A percentile compares a stretch with the other conserved stretches of the same genome.
Evolutionary conservation across 495 filamentous ascomycete species (phyloP).

Genomic region (Aspergillus saccharolyticus): DNA sequence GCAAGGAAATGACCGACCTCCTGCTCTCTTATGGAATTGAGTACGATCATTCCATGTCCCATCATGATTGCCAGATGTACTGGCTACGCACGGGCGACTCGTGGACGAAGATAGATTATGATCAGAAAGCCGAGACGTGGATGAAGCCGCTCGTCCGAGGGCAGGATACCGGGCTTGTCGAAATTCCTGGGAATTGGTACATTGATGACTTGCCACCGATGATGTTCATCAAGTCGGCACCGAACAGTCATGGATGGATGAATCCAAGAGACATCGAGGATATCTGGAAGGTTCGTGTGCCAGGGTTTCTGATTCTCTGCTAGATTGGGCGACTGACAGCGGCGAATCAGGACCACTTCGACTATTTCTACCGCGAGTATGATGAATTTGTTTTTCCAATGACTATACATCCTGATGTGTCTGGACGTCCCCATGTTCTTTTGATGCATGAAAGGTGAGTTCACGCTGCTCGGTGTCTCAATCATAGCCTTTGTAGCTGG

Average conservation of each 20-base stretch:
- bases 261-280: conserved; percentile 55
- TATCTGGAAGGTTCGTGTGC: conserved; percentile 44
- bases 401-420: conserved; percentile 66
- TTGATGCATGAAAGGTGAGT: conserved; percentile 57
- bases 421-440: conserved; percentile 60
- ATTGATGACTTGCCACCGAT: conserved; percentile 59
- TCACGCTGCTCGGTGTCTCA: background rate
- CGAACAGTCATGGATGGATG: conserved; percentile 58
- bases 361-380: conserved; percentile 66
- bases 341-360: conserved; percentile 51
- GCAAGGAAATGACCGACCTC: conserved; percentile 60
- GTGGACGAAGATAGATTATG: conserved; percentile 60
- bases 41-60: conserved; percentile 64
- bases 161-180: conserved; percentile 52
- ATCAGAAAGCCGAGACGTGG: conserved; percentile 56
- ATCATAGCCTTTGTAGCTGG: background rate
- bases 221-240: conserved; percentile 60
- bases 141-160: conserved; percentile 59
- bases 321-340: background rate
- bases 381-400: conserved; percentile 68
- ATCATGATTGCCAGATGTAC: conserved; percentile 64
- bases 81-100: conserved; percentile 56
- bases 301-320: background rate
- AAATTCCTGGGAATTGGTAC: conserved; percentile 66
- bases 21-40: conserved; percentile 65